Base-by-base conservation (phyloP, 2,329 filamentous ascomycete genomes). In the Botryotinia globosa region DNA sequence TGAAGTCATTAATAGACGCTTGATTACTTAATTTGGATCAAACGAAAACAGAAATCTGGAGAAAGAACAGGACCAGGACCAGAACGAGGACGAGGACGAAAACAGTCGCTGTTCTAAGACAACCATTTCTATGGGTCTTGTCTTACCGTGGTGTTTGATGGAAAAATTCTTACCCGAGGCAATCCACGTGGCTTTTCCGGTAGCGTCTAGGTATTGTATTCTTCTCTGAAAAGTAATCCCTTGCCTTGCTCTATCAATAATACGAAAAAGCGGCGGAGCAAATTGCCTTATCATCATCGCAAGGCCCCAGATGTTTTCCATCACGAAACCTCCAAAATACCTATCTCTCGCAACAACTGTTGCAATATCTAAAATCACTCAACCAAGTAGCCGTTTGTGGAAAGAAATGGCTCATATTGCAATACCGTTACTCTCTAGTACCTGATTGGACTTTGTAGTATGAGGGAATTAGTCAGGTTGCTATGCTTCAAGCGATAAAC, bases 391-490 rank as follows among this genome's bases (percentile, higher is more conserved):
- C 51, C 70, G 51, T 39, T 37, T 37, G 51, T 39, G 25, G 42
- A 68, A 56, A 61, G 59, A 56, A 72, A 70, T 68, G 51, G 70
- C 70, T 72, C 70, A 72, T 67, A 6, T 32, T 68, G 51, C 70
- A 44, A 37, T 32, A 61, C 70, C 45, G 12, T 48, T 45, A 44
- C 29, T 16, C 48, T 16, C 44, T n/a, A 18, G 16, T 18, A 39
- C 16, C 34, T 32, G 22, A 37, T 20, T 25, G 51, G 32, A 58
- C 45, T n/a, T 48, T 34, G 48, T 48, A 32, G 18, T 18, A 42
- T 72, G 69, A 67, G 61, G 61, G 69, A 71, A 71, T 68, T 72
- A 48, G 39, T 48, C 42, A 42, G 42, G 22, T 68, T 29, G 9
- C 37, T 22, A 58, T 44, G 42, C 25, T 48, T 12, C 70, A 22